Conservation (phyloP, 495 filamentous ascomycete genomes). For the Hamigera avellanea region DNA sequence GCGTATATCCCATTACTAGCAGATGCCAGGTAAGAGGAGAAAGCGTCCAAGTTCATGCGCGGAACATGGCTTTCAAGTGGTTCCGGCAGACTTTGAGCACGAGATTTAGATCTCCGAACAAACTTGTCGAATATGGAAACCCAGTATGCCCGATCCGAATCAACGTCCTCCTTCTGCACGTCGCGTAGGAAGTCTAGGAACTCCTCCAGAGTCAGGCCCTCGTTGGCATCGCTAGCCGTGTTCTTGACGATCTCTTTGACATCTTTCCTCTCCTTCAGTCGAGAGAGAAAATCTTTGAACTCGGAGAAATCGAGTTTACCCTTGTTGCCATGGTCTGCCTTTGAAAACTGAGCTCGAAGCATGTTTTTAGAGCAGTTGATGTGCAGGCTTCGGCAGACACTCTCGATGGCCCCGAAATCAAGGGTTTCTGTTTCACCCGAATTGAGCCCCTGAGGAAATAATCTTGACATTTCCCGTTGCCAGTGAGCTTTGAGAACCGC, state of each 20-base stretch:
- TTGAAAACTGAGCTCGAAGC: constrained; percentile 62
- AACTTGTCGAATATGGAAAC: constrained; percentile 62
- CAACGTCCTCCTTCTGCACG: constrained; percentile 64
- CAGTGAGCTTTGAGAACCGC: constrained; percentile 71
- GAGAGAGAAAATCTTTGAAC: constrained; percentile 69
- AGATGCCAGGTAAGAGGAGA: constrained; percentile 69
- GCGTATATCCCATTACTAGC: constrained; percentile 51
- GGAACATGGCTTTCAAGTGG: constrained; percentile 19
- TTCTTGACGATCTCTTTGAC: constrained; percentile 56
- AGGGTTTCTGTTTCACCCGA: constrained; percentile 54
- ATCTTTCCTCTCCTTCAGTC: constrained; percentile 76
- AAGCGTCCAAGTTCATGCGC: constrained; percentile 61
- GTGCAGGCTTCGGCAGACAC: constrained; percentile 74
- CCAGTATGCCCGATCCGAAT: constrained; percentile 53
- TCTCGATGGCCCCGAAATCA: constrained; percentile 63
- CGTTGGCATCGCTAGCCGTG: constrained; percentile 35
- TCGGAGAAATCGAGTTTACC: constrained; percentile 61
- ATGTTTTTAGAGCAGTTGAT: constrained; percentile 73
- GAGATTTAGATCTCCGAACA: constrained; percentile 49
- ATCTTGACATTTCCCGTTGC: constrained; percentile 70
- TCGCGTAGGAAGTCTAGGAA: constrained; percentile 68
- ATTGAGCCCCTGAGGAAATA: constrained; percentile 43
- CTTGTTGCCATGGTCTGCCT: constrained; percentile 50
- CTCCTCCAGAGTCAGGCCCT: constrained; percentile 55
- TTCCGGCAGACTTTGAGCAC: constrained; percentile 29